These are phyloP conservation scores for Corchorus olitorius DNA, from an alignment of 345 rosid species.

Conservation along the genomic window DNA sequence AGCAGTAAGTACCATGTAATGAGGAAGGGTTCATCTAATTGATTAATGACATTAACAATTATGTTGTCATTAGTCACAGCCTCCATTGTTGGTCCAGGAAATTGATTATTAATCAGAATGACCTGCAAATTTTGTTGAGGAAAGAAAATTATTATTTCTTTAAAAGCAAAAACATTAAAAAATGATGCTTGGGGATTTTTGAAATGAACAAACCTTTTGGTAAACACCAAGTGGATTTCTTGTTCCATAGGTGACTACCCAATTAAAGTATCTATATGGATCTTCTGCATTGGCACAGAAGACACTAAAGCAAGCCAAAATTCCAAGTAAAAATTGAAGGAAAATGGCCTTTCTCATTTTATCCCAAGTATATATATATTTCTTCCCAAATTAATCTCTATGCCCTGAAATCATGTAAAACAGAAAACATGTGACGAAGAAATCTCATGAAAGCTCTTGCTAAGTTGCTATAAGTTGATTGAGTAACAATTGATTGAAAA, in stretches of 20 bases:
- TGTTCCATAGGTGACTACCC: constrained; percentile 17
- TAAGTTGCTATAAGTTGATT: too few relatives aligned
- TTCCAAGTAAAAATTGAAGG: constrained; percentile 15
- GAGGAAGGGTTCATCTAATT: constrained; percentile 76
- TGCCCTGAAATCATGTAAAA: neutral
- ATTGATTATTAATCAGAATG: constrained; percentile 76
- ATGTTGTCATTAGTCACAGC: constrained; percentile 77
- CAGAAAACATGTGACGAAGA: too few relatives aligned
- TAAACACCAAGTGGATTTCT: constrained; percentile 17
- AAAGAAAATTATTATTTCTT: too few relatives aligned
- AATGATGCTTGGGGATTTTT: neutral
- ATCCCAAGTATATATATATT: too few relatives aligned
- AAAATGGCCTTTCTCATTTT: constrained; percentile 16
- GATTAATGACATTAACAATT: constrained; percentile 65
- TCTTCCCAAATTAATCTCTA: neutral
- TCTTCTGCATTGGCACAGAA: constrained; percentile 20
- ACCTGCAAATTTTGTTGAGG: constrained; percentile 41
- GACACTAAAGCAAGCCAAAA: constrained; percentile 15
- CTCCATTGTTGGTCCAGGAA: constrained; percentile 91
- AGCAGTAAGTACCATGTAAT: constrained; percentile 60
- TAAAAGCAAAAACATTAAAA: too few relatives aligned
- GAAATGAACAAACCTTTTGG: constrained; percentile 11
- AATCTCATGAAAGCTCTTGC: too few relatives aligned
- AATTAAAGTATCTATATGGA: constrained; percentile 7
- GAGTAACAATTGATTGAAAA: too few relatives aligned